phyloP scores from a whole-genome alignment of 202 grass and related monocot species.

The Carex sylvatica region DNA sequence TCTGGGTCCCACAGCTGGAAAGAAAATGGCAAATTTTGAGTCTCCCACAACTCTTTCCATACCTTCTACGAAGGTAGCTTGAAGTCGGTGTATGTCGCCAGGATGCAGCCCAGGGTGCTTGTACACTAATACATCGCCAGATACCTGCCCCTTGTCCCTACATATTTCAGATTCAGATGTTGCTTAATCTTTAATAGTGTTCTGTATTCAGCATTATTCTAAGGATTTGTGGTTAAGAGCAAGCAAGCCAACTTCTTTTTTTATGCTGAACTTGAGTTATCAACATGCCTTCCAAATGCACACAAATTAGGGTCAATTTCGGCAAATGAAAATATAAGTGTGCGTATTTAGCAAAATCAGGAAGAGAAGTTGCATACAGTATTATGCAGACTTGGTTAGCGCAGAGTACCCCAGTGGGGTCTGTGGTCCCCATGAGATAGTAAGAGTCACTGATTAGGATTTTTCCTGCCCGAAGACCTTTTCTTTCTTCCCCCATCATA shows the following conservation, averaged over 20 bases:
- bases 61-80: constrained; percentile 41
- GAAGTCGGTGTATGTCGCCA: constrained; percentile 66
- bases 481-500: constrained; percentile 50
- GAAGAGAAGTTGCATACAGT: constrained; percentile 46
- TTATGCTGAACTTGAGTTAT: not conserved
- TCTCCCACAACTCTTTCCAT: constrained; percentile 52
- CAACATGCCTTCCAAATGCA: not conserved
- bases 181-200: not conserved
- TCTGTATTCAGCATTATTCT: not conserved
- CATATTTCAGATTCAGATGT: constrained; percentile 19
- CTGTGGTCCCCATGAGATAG: constrained; percentile 77
- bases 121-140: constrained; percentile 70
- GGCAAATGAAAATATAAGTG: not conserved
- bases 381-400: constrained; percentile 75
- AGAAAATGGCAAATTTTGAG: constrained; percentile 76
- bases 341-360: not conserved
- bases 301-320: not conserved
- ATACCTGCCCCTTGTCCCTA: constrained; percentile 73
- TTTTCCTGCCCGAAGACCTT: constrained; percentile 50
- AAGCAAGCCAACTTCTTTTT: not conserved
- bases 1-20: constrained; percentile 49
- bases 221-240: not conserved
- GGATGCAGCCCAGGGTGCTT: constrained; percentile 85
- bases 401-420: constrained; percentile 51
- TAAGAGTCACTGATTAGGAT: constrained; percentile 57